Evolutionary conservation across 2,329 filamentous ascomycete species (phyloP), one percentile per base, ranked within the genome.

Genomic region (Botryotinia narcissicola): DNA sequence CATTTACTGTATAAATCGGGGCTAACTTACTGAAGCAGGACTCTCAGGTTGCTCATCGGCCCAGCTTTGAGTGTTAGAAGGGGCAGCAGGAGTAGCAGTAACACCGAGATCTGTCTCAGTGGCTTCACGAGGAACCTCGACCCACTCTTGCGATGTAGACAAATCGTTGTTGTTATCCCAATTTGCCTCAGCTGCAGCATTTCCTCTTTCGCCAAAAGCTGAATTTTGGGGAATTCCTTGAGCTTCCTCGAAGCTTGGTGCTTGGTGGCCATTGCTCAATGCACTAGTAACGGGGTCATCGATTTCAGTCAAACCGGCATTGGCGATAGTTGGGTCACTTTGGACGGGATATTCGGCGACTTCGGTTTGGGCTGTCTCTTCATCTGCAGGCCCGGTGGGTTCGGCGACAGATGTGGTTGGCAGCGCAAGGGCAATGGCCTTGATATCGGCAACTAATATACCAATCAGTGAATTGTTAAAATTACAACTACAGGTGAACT

Each of bases 41-140:
- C 81, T 82, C 74, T 90, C 88, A 29, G 91, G 89, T 78, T 92
- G 88, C 75, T 96, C 93, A 79, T 97, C 94, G 40, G 93, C 93
- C 93, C 93, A 97, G 79, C 91, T 94, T 80, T 92, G 90, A 59
- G 86, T 86, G 78, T 87, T 87, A 44, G 86, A 85, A 79, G 87
- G 86, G 72, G 83, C 80, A 57, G 84, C 82, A 37, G 89, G 84
- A 10, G 88, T 89, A 40, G 89, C 88, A 64, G 86, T 83, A 60
- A 89, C 81, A 54, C 89, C 89, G 54, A 87, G 89, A 75, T 96
- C 93, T 8, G 92, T 91, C 85, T 97, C 94, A 70, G 89, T 84
- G 64, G 91, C 87, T 79, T 95, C 89, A 73, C 91, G 89, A 70
- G 93, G 89, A 74, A 97, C 91, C 89, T 93, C 79, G 69, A 81